Evolutionary conservation across 1,284 basidiomycete species (phyloP).

Genomic region (Fomitopsis schrenkii): DNA sequence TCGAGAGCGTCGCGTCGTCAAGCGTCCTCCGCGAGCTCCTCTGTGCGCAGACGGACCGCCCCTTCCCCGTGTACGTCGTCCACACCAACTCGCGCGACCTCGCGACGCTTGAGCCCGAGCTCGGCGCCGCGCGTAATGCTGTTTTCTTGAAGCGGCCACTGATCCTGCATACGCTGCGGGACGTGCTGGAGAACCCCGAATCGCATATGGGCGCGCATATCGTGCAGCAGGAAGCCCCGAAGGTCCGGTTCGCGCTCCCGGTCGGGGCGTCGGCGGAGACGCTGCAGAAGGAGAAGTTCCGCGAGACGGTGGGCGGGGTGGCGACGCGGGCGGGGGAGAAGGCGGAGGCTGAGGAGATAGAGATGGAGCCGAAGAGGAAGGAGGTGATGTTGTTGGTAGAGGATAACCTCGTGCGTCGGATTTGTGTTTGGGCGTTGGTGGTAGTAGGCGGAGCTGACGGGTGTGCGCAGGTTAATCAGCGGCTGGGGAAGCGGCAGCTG

Average conservation of each 20-base stretch:
- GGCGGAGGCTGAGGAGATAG: background rate
- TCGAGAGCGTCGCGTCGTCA: slow-evolving; percentile 18
- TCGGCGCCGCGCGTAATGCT: slow-evolving; percentile 18
- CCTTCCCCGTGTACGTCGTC: slow-evolving; percentile 19
- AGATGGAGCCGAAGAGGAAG: background rate
- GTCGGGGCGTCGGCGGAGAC: slow-evolving; percentile 3
- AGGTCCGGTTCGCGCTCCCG: slow-evolving; percentile 24
- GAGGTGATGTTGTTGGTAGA: slow-evolving; percentile 24
- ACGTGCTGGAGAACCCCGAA: slow-evolving; percentile 19
- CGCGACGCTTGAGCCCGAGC: slow-evolving; percentile 17
- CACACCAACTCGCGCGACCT: slow-evolving; percentile 22
- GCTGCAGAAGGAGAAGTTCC: slow-evolving; percentile 8
- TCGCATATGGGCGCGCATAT: slow-evolving; percentile 18
- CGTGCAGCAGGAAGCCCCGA: slow-evolving; percentile 2
- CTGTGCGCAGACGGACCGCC: background rate
- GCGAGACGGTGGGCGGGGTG: background rate
- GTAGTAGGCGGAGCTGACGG: background rate
- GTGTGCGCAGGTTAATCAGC: slow-evolving; percentile 22
- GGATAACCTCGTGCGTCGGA: slow-evolving; percentile 20
- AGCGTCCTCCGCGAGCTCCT: slow-evolving; percentile 18
- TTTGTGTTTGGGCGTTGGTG: background rate
- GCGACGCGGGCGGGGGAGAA: background rate
- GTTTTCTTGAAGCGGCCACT: slow-evolving; percentile 27
- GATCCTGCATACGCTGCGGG: slow-evolving; percentile 20
- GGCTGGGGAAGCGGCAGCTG: slow-evolving; percentile 23